Conservation (phyloP, 2,329 filamentous ascomycete species). For the Lecanosticta acicola region DNA sequence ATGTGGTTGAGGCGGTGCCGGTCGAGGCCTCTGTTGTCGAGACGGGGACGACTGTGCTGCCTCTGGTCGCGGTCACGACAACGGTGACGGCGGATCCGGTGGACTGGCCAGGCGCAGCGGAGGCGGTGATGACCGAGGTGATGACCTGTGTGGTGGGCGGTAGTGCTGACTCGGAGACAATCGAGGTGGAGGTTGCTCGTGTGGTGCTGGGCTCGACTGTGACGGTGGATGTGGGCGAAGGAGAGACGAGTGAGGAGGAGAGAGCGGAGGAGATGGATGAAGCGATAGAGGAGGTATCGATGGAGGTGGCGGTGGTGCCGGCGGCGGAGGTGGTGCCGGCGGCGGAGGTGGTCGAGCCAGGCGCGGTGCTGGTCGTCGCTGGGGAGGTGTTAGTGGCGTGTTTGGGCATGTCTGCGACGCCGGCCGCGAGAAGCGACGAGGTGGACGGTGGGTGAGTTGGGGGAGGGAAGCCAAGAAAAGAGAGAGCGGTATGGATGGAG, state of each 20-base stretch:
- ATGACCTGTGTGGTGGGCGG: slow-evolving; percentile 17
- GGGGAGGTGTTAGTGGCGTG: background rate
- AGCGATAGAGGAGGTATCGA: slow-evolving; percentile 9
- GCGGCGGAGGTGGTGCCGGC: too few species aligned
- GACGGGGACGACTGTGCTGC: slow-evolving; percentile 8
- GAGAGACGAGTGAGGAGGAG: slow-evolving; percentile 11
- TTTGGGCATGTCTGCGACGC: background rate
- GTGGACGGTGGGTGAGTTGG: background rate
- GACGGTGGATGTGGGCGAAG: slow-evolving; percentile 9
- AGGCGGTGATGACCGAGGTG: slow-evolving; percentile 18
- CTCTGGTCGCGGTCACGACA: slow-evolving; percentile 13
- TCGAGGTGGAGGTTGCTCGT: slow-evolving; percentile 2
- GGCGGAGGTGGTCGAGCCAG: background rate
- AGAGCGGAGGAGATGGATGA: slow-evolving; percentile 14
- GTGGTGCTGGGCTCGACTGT: slow-evolving; percentile 5
- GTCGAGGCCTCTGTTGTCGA: slow-evolving; percentile 5
- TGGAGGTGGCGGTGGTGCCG: background rate
- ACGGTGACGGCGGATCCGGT: slow-evolving; percentile 11
- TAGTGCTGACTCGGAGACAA: slow-evolving; percentile 6
- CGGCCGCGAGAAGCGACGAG: too few species aligned
- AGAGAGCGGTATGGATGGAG: background rate
- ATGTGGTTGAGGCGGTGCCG: slow-evolving; percentile 2
- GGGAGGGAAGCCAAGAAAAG: background rate
- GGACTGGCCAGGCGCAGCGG: slow-evolving; percentile 8
- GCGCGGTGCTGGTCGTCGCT: background rate